Evolutionary conservation across 352 stramenopile species (phyloP).

Genomic region (Phytophthora aleatoria): DNA sequence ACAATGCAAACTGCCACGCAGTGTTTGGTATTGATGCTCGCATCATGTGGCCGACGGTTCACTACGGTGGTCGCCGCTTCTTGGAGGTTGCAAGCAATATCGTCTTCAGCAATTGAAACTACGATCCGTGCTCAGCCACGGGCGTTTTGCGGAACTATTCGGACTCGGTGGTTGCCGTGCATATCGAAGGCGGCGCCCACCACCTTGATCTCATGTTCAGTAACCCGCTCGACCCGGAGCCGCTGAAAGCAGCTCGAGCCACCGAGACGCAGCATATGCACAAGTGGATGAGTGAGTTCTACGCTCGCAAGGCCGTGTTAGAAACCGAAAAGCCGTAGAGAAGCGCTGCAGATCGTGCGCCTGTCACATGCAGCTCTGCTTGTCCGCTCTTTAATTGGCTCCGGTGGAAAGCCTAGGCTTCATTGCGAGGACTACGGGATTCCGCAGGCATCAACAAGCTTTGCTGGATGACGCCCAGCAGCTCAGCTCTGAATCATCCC

Average conservation of each 20-base stretch:
- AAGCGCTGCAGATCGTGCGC: slow-evolving; percentile 4
- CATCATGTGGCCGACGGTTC: slow-evolving; percentile 63
- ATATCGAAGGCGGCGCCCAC: slow-evolving; percentile 80
- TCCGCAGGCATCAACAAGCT: slow-evolving; percentile 12
- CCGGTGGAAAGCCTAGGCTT: slow-evolving; percentile 15
- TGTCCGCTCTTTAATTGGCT: slow-evolving; percentile 8
- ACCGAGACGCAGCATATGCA: slow-evolving; percentile 79
- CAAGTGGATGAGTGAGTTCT: slow-evolving; percentile 79
- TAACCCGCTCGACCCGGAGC: slow-evolving; percentile 67
- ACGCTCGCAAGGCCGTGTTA: slow-evolving; percentile 33
- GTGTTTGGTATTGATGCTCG: slow-evolving; percentile 65
- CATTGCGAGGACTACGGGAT: slow-evolving; percentile 26
- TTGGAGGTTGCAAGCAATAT: slow-evolving; percentile 85
- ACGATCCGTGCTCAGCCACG: slow-evolving; percentile 92
- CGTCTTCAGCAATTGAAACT: slow-evolving; percentile 94
- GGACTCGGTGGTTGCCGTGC: slow-evolving; percentile 71
- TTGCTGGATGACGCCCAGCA: slow-evolving; percentile 17
- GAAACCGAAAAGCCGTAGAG: slow-evolving; percentile 11
- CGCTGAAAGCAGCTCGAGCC: slow-evolving; percentile 40
- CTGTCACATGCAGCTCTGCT: slow-evolving; percentile 4
- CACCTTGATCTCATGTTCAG: slow-evolving; percentile 95
- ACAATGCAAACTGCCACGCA: slow-evolving; percentile 65
- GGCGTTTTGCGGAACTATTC: slow-evolving; percentile 82
- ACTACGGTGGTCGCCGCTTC: slow-evolving; percentile 73
- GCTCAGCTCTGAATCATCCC: too few relatives aligned